Base-by-base conservation (phyloP, 2,329 filamentous ascomycete genomes). In the Magnaporthales sp. region DNA sequence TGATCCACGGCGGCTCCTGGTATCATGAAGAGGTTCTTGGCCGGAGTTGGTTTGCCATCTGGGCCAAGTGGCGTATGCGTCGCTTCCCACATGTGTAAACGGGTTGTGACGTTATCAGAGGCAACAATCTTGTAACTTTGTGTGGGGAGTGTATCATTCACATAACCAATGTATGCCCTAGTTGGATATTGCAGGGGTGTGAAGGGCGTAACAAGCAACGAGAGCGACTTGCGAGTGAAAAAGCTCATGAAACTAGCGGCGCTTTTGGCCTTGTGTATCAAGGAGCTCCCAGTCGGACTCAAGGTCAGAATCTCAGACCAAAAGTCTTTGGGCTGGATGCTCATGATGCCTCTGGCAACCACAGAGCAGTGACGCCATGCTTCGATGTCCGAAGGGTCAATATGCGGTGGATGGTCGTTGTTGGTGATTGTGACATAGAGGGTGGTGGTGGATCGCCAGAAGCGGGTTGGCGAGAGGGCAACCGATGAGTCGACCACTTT, bases 1-100 rank as follows among this genome's bases (percentile, higher is more conserved):
- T 89, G 84, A 72, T 89, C 84, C 0, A 89, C 86, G 1, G 84
- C 80, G 0, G 86, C 86, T 24, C 87, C 87, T 0, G 86, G 86
- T 61, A 89, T 80, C 79, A 89, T 82, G 68, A 89, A 81, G 6
- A 89, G 75, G 68, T 84, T 84, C 71, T 80, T 80, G 9, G 78
- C 74, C 22, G 77, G 73, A 26, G 78, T 64, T 2, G 66, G 51
- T 67, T 68, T 71, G 1, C 70, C 73, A 1, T 72, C 69, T 54
- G 24, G 26, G 24, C 38, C 63, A 2, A 8, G 46, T 1, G 76
- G 73, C 8, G 70, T 31, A 31, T 78, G 73, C 1, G 78, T 80
- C 2, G 86, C 80, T 69, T 86, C 81, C 84, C 84, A 89, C 71
- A 86, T 79, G 71, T 86, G 80, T 71, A 89, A 74, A 8, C 78